These are phyloP conservation scores for Saksenaea vasiformis DNA, from an alignment of 371 early-diverging fungal genomes.

Conservation along the genomic window DNA sequence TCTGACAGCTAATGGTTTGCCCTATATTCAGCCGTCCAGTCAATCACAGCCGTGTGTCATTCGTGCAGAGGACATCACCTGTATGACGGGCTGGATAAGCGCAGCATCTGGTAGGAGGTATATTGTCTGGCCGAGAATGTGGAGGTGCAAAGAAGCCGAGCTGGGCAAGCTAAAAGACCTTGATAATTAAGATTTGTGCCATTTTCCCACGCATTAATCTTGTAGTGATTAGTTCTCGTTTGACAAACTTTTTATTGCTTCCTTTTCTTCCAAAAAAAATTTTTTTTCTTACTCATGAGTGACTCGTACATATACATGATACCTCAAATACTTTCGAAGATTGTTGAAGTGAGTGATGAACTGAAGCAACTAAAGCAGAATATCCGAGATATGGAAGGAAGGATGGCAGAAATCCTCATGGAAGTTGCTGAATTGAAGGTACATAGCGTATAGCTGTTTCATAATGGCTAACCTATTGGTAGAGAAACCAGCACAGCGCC, in stretches of 20 bases:
- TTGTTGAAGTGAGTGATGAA: neutral
- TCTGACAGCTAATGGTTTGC: neutral
- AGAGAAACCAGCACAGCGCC: neutral
- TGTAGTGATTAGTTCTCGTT: neutral
- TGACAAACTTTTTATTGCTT: neutral
- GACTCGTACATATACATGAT: neutral
- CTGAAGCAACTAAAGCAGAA: neutral
- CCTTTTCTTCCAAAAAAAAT: neutral
- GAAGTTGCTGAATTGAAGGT: neutral
- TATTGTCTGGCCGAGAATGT: neutral
- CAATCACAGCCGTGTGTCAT: neutral
- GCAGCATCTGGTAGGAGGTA: neutral
- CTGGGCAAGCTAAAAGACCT: neutral
- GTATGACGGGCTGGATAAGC: neutral
- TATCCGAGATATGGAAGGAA: neutral
- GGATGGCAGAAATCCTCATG: no score
- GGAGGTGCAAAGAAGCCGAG: neutral
- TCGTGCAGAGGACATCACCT: neutral
- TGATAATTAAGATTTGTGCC: neutral
- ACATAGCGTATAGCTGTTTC: no score
- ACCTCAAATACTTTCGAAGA: neutral
- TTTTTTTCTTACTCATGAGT: neutral
- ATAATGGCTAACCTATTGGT: neutral
- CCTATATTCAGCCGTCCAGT: neutral
- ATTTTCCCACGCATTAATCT: neutral